Percentiles rank a stretch among this genome's conserved stretches.
phyloP scores from a whole-genome alignment of 176 grass and related monocot genomes.

The Chloris gayana region DNA sequence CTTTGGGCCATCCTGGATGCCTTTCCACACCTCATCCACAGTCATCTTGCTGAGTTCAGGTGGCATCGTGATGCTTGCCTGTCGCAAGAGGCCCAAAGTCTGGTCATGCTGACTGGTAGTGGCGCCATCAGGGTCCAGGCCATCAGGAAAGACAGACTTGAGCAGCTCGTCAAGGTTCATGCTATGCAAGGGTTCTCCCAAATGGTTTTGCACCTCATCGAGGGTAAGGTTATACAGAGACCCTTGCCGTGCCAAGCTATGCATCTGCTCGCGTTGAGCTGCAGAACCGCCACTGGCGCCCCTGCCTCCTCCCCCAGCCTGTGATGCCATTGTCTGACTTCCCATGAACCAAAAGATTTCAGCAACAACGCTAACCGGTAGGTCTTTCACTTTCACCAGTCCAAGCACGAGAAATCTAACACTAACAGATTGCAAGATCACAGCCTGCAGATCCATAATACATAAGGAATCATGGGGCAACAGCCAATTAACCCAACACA shows the following conservation, averaged over 20 bases:
- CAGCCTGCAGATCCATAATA: constrained; percentile 44
- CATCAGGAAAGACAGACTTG: constrained; percentile 71
- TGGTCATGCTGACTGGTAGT: constrained; percentile 36
- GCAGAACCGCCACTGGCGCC: background rate
- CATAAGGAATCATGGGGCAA: background rate
- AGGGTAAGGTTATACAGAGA: constrained; percentile 88
- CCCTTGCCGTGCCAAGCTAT: constrained; percentile 69
- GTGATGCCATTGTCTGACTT: constrained; percentile 69
- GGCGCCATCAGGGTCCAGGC: constrained; percentile 22
- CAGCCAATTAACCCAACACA: background rate
- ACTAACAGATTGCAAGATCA: background rate
- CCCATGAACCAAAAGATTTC: constrained; percentile 55
- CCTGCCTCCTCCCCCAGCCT: constrained; percentile 27
- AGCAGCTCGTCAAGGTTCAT: constrained; percentile 99
- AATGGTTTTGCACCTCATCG: constrained; percentile 84
- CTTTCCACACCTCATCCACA: constrained; percentile 94
- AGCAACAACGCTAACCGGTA: background rate
- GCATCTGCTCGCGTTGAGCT: constrained; percentile 44
- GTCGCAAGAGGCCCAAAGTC: constrained; percentile 49
- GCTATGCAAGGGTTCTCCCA: constrained; percentile 76
- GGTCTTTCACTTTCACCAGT: background rate
- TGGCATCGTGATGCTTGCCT: constrained; percentile 85
- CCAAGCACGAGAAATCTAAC: constrained; percentile 24
- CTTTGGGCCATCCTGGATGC: constrained; percentile 56
- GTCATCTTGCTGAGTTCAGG: constrained; percentile 83